Conservation (phyloP, 768 basidiomycete genomes). For the Boletus rufocinnamomeus region DNA sequence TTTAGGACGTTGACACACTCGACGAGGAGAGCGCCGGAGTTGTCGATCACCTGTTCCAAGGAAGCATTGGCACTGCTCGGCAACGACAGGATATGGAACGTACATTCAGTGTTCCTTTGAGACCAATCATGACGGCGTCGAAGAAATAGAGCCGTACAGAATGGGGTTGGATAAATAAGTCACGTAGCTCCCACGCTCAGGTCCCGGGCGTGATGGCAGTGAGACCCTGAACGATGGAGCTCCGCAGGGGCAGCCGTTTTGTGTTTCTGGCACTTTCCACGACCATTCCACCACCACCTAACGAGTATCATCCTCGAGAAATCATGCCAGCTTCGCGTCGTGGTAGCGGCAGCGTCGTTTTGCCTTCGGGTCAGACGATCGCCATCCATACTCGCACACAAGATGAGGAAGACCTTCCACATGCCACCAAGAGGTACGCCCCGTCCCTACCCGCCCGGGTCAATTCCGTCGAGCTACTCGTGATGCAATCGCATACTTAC, state of each 20-base stretch:
- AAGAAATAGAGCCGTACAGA: not conserved
- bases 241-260: constrained; percentile 16
- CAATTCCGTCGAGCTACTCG: not conserved
- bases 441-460: not conserved
- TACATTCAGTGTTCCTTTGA: constrained; percentile 90
- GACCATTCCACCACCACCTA: constrained; percentile 8
- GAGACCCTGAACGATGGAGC: constrained; percentile 14
- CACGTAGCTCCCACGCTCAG: constrained; percentile 29
- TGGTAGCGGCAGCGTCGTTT: constrained; percentile 72
- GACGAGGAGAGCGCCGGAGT: constrained; percentile 90
- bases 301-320: constrained; percentile 5
- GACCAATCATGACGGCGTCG: constrained; percentile 75
- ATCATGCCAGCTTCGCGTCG: constrained; percentile 71
- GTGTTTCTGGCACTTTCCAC: constrained; percentile 19
- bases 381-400: constrained; percentile 89
- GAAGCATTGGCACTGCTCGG: constrained; percentile 1
- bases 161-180: constrained; percentile 14
- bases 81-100: constrained; percentile 22
- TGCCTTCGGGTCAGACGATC: constrained; percentile 75
- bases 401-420: constrained; percentile 84
- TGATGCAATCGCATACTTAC: constrained; percentile 9
- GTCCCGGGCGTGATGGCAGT: not conserved
- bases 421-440: constrained; percentile 88
- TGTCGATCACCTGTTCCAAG: constrained; percentile 83
- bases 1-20: constrained; percentile 98